Conservation (phyloP, 1,139 yeast species). For the Kurtzmaniella quercitrusa region DNA sequence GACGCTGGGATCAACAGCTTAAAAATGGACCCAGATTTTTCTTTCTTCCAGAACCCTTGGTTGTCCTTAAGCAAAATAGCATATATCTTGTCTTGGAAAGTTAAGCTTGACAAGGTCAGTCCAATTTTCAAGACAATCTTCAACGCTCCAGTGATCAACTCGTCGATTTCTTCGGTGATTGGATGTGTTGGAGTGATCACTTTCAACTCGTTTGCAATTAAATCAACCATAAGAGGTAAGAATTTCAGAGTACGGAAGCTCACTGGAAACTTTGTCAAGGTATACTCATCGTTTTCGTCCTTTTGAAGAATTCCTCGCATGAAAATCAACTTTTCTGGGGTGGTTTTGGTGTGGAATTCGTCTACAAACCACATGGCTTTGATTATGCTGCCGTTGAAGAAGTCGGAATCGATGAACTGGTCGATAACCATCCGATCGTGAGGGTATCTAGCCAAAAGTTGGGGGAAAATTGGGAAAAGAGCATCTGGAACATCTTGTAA, state of each 20-base stretch:
- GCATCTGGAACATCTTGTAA: conserved; percentile 38
- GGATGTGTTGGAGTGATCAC: conserved; percentile 12
- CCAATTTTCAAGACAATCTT: conserved; percentile 65
- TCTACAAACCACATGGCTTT: conserved; percentile 81
- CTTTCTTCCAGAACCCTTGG: conserved; percentile 31
- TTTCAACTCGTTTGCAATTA: conserved; percentile 32
- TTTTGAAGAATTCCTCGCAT: conserved; percentile 54
- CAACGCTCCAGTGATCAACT: conserved; percentile 50
- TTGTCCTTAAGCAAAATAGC: conserved; percentile 26
- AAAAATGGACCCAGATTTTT: conserved; percentile 18
- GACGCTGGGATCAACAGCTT: conserved; percentile 39
- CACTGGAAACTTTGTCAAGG: conserved; percentile 68
- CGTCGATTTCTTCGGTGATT: conserved; percentile 17
- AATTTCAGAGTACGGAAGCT: conserved; percentile 68
- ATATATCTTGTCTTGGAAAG: conserved; percentile 71
- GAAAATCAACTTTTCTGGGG: conserved; percentile 65
- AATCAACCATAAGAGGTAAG: conserved; percentile 56
- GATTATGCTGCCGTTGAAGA: conserved; percentile 76
- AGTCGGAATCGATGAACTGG: conserved; percentile 49
- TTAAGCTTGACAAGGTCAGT: conserved; percentile 60
- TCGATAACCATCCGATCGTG: conserved; percentile 44
- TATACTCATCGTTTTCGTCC: conserved; percentile 20
- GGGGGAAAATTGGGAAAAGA: conserved; percentile 27
- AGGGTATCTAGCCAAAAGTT: conserved; percentile 40
- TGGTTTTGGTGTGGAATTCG: conserved; percentile 72